Conservation (phyloP, 2,329 filamentous ascomycete genomes). For the Claviceps fusiformis region DNA sequence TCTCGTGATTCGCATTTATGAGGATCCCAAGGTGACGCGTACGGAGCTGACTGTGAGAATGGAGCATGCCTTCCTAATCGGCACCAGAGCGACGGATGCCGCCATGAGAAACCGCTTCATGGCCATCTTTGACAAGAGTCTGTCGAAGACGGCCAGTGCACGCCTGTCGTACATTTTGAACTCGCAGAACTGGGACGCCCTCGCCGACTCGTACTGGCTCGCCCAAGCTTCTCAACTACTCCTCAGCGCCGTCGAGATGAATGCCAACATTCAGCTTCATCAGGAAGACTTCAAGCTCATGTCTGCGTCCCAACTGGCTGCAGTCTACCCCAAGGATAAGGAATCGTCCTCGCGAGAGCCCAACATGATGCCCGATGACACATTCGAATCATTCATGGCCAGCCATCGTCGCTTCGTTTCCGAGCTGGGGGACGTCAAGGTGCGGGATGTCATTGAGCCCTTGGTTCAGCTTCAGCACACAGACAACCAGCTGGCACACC, state of each 20-base stretch:
- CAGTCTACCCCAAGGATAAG: constrained; percentile 62
- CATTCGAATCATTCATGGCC: constrained; percentile 65
- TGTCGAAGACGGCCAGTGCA: constrained; percentile 83
- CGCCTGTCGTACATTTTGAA: constrained; percentile 80
- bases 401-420: constrained; percentile 71
- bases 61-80: constrained; percentile 96
- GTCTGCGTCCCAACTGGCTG: constrained; percentile 59
- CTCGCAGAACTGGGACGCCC: constrained; percentile 92
- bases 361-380: constrained; percentile 64
- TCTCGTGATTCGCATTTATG: constrained; percentile 93
- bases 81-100: constrained; percentile 82
- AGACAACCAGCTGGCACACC: constrained; percentile 66
- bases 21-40: constrained; percentile 87
- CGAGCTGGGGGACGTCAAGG: constrained; percentile 74
- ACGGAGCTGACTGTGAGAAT: constrained; percentile 93
- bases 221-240: constrained; percentile 89
- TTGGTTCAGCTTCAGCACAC: constrained; percentile 85
- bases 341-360: constrained; percentile 42
- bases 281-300: constrained; percentile 71
- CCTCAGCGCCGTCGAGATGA: constrained; percentile 80
- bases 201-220: constrained; percentile 93
- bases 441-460: constrained; percentile 80
- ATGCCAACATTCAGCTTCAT: constrained; percentile 63
- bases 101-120: constrained; percentile 97
- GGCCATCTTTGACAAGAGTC: constrained; percentile 85